A percentile compares a stretch with the other conserved stretches of the same genome.
phyloP scores from a whole-genome alignment of 1,284 basidiomycete genomes.

The Meira nashicola region DNA sequence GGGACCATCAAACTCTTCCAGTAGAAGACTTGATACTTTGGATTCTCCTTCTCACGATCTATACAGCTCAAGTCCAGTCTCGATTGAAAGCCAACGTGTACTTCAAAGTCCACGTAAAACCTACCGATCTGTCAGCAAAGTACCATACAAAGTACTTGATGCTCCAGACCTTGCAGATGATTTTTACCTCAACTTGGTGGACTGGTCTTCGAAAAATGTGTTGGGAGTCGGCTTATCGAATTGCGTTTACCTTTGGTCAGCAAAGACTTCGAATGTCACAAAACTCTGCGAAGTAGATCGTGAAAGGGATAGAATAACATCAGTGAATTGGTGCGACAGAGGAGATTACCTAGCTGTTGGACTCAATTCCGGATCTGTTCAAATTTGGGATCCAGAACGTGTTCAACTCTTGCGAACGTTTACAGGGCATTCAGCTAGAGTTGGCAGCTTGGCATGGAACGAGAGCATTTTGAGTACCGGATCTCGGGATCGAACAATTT shows the following conservation, averaged over 20 bases:
- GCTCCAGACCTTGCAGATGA: constrained; percentile 91
- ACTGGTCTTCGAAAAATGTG: constrained; percentile 92
- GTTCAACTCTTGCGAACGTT: constrained; percentile 72
- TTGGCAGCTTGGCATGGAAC: constrained; percentile 93
- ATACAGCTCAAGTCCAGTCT: constrained; percentile 85
- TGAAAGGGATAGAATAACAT: constrained; percentile 59
- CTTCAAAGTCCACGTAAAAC: constrained; percentile 77
- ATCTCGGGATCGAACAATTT: constrained; percentile 81
- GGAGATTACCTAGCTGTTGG: constrained; percentile 75
- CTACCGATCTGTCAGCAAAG: constrained; percentile 80
- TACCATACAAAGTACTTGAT: constrained; percentile 94
- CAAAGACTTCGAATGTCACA: constrained; percentile 82
- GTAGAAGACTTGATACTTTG: constrained; percentile 21
- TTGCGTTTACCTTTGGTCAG: constrained; percentile 95
- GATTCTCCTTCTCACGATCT: constrained; percentile 69
- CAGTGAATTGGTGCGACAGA: constrained; percentile 68
- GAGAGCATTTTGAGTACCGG: constrained; percentile 81
- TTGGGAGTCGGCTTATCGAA: constrained; percentile 86
- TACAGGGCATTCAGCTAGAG: constrained; percentile 77
- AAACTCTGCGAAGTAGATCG: constrained; percentile 76
- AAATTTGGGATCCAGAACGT: constrained; percentile 89
- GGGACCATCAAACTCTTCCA: constrained; percentile 12
- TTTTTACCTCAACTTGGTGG: constrained; percentile 95
- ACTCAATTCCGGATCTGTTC: constrained; percentile 76
- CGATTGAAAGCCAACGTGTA: constrained; percentile 73